These are phyloP conservation scores for Lumnitzera littorea DNA, from an alignment of 345 rosid genomes.

Conservation along the genomic window DNA sequence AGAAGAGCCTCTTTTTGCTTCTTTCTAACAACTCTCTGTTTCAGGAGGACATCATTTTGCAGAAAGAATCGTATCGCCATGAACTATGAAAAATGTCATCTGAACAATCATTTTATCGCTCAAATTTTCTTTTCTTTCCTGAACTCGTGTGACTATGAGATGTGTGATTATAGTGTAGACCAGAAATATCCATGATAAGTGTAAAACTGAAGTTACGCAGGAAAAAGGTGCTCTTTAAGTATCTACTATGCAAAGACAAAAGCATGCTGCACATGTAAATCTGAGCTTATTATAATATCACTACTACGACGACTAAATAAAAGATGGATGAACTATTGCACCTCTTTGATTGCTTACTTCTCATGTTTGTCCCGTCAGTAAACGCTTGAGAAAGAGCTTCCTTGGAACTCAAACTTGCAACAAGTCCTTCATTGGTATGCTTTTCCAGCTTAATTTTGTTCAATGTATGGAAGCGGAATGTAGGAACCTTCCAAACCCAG, in stretches of 20 bases:
- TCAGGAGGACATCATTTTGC: no score
- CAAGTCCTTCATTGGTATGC: slow-evolving; percentile 72
- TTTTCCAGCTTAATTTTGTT: slow-evolving; percentile 83
- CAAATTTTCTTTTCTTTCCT: no score
- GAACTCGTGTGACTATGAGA: no score
- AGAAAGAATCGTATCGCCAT: no score
- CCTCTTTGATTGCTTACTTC: slow-evolving; percentile 67
- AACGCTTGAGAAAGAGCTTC: slow-evolving; percentile 66
- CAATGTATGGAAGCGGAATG: slow-evolving; percentile 78
- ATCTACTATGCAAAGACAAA: not conserved
- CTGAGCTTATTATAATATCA: no score
- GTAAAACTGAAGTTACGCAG: not conserved
- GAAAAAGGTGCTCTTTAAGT: not conserved
- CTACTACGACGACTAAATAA: not conserved
- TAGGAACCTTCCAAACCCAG: slow-evolving; percentile 79
- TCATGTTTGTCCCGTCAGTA: slow-evolving; percentile 60
- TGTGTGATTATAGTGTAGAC: no score
- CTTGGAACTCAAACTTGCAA: slow-evolving; percentile 56
- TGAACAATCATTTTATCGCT: no score
- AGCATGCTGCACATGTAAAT: not conserved
- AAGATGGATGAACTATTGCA: slow-evolving; percentile 21
- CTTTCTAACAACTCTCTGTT: no score
- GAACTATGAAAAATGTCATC: no score
- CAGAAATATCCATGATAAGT: no score
- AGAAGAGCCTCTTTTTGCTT: no score